Evolutionary conservation across 2,329 filamentous ascomycete genomes (phyloP), one percentile per base, ranked within the genome.

Genomic region (Beauveria bassiana): DNA sequence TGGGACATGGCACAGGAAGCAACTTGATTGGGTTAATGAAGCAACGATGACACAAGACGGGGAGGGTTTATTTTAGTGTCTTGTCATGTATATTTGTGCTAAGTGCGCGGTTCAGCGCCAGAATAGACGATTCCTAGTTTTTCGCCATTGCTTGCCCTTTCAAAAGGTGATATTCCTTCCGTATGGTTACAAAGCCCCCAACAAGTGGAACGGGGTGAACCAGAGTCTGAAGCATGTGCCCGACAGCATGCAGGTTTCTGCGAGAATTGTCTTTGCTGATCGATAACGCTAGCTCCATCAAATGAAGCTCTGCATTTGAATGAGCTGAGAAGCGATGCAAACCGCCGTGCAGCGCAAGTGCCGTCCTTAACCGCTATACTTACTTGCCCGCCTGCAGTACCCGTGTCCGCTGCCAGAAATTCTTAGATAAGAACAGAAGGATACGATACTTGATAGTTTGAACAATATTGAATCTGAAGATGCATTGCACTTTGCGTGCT

Each of bases 11-110:
- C 56, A 50, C 31, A 40, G 61, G 62, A 50, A 58, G 47, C 59
- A 61, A 59, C 59, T 61, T 55, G 50, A 54, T 49, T 61, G 62
- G 54, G 51, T 62, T 64, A 40, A 63, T 53, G 63, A 64, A 62
- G 54, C 46, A 50, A 62, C 51, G 57, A 62, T 61, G 52, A 49
- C 43, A 38, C 59, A 61, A 42, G 34, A 52, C 42, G 18, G 40
- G 5, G 42, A 53, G 14, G 47, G 46, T 52, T 34, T 46, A n/a
- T 58, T 62, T 26, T 59, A 56, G 47, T 62, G 56, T 50, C 61
- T 55, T 55, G 54, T 59, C 43, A 61, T 61, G 38, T 61, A 61
- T 61, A 57, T 57, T 61, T 56, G 52, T 57, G 45, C 53, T 52
- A 45, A 53, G 34, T 31, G 46, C 53, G 47, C 38, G 5, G 31